phyloP scores from a whole-genome alignment of 805 yeast genomes.

The Komagataella ulmi region DNA sequence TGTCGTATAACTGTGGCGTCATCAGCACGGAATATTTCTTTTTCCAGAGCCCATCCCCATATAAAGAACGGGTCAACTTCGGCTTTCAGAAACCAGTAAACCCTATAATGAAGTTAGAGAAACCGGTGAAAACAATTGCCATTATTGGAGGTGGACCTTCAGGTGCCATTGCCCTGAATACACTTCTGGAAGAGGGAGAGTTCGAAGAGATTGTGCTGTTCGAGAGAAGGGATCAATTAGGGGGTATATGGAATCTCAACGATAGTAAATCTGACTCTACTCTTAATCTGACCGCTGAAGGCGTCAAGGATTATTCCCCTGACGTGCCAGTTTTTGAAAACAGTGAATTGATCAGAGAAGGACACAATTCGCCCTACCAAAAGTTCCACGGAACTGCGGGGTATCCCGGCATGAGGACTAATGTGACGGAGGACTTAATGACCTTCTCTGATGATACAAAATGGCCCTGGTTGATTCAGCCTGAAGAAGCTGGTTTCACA shows the following conservation, averaged over 20 bases:
- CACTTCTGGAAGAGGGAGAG: constrained; percentile 19
- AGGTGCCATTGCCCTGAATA: constrained; percentile 28
- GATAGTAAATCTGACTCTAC: constrained; percentile 14
- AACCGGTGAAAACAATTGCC: constrained; percentile 17
- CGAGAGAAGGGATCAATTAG: constrained; percentile 24
- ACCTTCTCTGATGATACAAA: constrained; percentile 25
- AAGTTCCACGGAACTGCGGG: constrained; percentile 19
- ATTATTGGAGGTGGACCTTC: constrained; percentile 41
- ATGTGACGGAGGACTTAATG: constrained; percentile 30
- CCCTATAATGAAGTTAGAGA: background rate
- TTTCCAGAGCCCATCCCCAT: background rate
- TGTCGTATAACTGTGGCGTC: background rate
- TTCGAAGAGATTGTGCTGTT: constrained; percentile 22
- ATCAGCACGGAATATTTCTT: background rate
- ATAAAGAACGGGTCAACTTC: background rate
- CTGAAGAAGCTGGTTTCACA: constrained; percentile 9
- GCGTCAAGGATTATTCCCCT: constrained; percentile 9
- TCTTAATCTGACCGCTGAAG: constrained; percentile 10
- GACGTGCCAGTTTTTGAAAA: constrained; percentile 16
- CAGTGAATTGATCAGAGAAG: constrained; percentile 14
- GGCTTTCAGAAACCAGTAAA: background rate
- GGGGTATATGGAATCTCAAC: constrained; percentile 27
- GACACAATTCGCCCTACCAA: constrained; percentile 2
- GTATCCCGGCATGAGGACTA: constrained; percentile 20
- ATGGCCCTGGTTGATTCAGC: constrained; percentile 18